A percentile compares a stretch with the other conserved stretches of the same genome.
Evolutionary conservation across 306 rosid genomes (phyloP).

Genomic region (Macrotyloma uniflorum): DNA sequence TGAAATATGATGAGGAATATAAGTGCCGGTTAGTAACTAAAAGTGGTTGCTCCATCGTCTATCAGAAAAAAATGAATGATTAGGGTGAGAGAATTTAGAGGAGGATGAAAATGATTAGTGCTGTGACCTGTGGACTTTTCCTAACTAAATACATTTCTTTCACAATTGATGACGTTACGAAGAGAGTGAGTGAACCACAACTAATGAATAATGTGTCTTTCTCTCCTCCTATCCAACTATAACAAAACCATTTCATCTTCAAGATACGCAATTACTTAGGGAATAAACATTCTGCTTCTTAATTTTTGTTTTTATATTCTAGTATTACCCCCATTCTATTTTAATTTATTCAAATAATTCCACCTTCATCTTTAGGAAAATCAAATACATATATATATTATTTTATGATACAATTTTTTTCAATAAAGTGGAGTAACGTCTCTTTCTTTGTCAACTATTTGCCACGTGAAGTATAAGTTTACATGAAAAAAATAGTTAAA

Average conservation of each 20-base stretch:
- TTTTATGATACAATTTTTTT: too few relatives aligned
- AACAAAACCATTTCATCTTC: slow-evolving; percentile 2
- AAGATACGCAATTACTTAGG: slow-evolving; percentile 15
- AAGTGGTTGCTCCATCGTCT: slow-evolving; percentile 68
- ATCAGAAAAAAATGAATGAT: slow-evolving; percentile 54
- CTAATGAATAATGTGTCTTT: slow-evolving; percentile 41
- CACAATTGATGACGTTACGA: slow-evolving; percentile 34
- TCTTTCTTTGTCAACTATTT: too few relatives aligned
- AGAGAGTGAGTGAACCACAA: slow-evolving; percentile 41
- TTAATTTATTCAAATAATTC: too few relatives aligned
- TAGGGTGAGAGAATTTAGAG: slow-evolving; percentile 51
- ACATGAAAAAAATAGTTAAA: too few relatives aligned
- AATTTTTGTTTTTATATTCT: too few relatives aligned
- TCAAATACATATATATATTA: too few relatives aligned
- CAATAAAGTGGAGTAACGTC: too few relatives aligned
- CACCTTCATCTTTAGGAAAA: too few relatives aligned
- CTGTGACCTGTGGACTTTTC: slow-evolving; percentile 52
- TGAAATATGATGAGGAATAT: slow-evolving; percentile 38
- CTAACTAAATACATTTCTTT: slow-evolving; percentile 53
- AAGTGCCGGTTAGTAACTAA: slow-evolving; percentile 68
- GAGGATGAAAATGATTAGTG: slow-evolving; percentile 55
- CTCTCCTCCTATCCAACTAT: not conserved
- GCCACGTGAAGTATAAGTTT: too few relatives aligned
- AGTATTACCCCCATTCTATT: too few relatives aligned
- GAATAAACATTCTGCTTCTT: not conserved